Conservation (phyloP, 1,139 yeast species). For the Hansenula lynferdii region DNA sequence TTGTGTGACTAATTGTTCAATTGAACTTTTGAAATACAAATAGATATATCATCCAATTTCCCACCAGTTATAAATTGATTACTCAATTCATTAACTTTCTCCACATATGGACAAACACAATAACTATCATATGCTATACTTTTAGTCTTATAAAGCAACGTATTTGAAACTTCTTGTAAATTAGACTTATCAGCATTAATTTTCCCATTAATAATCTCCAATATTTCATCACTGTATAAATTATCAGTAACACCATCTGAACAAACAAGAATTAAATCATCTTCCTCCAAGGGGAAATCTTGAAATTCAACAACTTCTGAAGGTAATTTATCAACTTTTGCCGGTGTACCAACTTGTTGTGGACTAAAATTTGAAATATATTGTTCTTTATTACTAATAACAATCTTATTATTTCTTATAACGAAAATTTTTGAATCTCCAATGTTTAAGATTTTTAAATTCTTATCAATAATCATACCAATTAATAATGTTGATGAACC, state of each 20-base stretch:
- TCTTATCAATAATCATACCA: slow-evolving; percentile 47
- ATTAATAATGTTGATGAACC: slow-evolving; percentile 53
- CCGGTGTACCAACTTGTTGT: slow-evolving; percentile 48
- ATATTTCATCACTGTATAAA: slow-evolving; percentile 43
- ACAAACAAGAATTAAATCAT: slow-evolving; percentile 43
- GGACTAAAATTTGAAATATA: slow-evolving; percentile 46
- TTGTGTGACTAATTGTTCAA: slow-evolving; percentile 2
- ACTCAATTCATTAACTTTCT: slow-evolving; percentile 36
- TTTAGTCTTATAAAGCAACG: slow-evolving; percentile 39
- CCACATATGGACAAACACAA: slow-evolving; percentile 52
- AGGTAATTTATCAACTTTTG: slow-evolving; percentile 35
- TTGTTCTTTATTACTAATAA: slow-evolving; percentile 44
- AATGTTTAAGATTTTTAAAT: slow-evolving; percentile 41
- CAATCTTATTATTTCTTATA: slow-evolving; percentile 42
- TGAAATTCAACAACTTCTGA: slow-evolving; percentile 48
- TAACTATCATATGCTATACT: slow-evolving; percentile 50
- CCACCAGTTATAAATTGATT: slow-evolving; percentile 43
- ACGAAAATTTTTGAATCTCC: slow-evolving; percentile 53
- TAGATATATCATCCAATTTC: slow-evolving; percentile 51
- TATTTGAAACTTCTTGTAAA: slow-evolving; percentile 37
- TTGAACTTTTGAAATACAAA: slow-evolving; percentile 43
- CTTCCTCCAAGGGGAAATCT: slow-evolving; percentile 34
- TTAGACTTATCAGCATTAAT: slow-evolving; percentile 22
- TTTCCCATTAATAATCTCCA: slow-evolving; percentile 32
- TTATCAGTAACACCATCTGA: slow-evolving; percentile 56